phyloP scores from a whole-genome alignment of 768 basidiomycete genomes.

The Lentinula lateritia region DNA sequence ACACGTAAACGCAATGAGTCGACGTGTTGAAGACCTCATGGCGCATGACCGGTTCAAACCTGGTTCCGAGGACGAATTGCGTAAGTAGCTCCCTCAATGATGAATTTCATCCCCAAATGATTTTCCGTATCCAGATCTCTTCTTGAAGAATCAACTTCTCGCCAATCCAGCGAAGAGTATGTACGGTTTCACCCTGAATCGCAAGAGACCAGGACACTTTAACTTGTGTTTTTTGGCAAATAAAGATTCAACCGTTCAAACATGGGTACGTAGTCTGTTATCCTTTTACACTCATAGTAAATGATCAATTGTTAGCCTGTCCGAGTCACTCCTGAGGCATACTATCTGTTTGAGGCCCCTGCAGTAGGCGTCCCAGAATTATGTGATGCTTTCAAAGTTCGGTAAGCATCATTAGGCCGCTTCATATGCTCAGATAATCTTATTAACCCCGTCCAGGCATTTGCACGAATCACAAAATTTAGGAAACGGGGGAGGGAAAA shows the following conservation, averaged over 20 bases:
- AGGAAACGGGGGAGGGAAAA: conserved; percentile 59
- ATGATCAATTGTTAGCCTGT: conserved; percentile 53
- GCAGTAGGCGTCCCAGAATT: conserved; percentile 89
- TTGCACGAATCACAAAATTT: conserved; percentile 71
- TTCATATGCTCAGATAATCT: conserved; percentile 7
- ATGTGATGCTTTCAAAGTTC: conserved; percentile 95
- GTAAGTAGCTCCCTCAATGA: conserved; percentile 44
- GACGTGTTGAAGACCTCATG: conserved; percentile 92
- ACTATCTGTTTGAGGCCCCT: conserved; percentile 85
- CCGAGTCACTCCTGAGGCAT: conserved; percentile 82
- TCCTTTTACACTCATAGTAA: conserved; percentile 8
- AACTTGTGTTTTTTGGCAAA: conserved; percentile 90
- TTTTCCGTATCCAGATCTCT: conserved; percentile 54
- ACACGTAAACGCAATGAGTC: conserved; percentile 90
- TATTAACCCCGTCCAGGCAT: conserved; percentile 41
- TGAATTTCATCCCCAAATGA: neutral
- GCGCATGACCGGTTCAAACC: conserved; percentile 93
- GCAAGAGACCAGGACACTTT: conserved; percentile 89
- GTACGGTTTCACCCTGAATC: conserved; percentile 92
- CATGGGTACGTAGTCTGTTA: conserved; percentile 61
- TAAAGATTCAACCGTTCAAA: conserved; percentile 83
- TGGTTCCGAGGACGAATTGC: conserved; percentile 82
- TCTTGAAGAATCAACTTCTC: conserved; percentile 83
- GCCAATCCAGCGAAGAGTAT: conserved; percentile 93
- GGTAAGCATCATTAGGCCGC: conserved; percentile 32